Evolutionary conservation across 495 filamentous ascomycete species (phyloP).

Genomic region (Lichenothelia convexa): DNA sequence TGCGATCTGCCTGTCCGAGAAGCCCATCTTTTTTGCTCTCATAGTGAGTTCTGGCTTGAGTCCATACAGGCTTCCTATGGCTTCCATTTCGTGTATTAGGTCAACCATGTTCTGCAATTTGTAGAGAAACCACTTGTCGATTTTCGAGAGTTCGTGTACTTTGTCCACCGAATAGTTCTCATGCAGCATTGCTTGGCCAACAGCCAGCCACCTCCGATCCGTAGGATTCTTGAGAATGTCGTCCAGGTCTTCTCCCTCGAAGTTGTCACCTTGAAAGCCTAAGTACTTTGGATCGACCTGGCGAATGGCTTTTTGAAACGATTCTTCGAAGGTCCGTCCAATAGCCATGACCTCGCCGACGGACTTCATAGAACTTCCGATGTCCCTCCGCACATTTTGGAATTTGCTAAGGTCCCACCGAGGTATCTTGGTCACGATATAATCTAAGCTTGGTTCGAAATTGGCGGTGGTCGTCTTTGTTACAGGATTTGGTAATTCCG

Average conservation of each 20-base stretch:
- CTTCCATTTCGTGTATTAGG: slow-evolving; percentile 68
- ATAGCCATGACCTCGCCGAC: slow-evolving; percentile 99
- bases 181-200: slow-evolving; percentile 94
- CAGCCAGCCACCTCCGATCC: slow-evolving; percentile 88
- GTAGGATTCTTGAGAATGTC: slow-evolving; percentile 79
- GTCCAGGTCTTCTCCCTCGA: slow-evolving; percentile 84
- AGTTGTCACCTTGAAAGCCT: slow-evolving; percentile 89
- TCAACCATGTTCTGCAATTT: slow-evolving; percentile 95
- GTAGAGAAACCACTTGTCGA: slow-evolving; percentile 92
- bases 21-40: slow-evolving; percentile 91
- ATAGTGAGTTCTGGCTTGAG: slow-evolving; percentile 72
- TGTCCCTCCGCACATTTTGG: slow-evolving; percentile 94
- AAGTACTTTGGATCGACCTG: slow-evolving; percentile 85
- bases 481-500: slow-evolving; percentile 89
- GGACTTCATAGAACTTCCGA: slow-evolving; percentile 93
- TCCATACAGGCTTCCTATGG: slow-evolving; percentile 69
- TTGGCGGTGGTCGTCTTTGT: slow-evolving; percentile 98
- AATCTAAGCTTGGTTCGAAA: slow-evolving; percentile 93
- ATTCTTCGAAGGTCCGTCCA: slow-evolving; percentile 93
- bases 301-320: slow-evolving; percentile 95
- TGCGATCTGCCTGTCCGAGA: slow-evolving; percentile 92
- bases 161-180: slow-evolving; percentile 83
- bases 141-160: slow-evolving; percentile 86
- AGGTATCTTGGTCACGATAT: slow-evolving; percentile 96
- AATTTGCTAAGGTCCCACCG: slow-evolving; percentile 97